A percentile compares a stretch with the other conserved stretches of the same genome.
Evolutionary conservation across 2,329 filamentous ascomycete species (phyloP).

Genomic region (Cercospora canescens): DNA sequence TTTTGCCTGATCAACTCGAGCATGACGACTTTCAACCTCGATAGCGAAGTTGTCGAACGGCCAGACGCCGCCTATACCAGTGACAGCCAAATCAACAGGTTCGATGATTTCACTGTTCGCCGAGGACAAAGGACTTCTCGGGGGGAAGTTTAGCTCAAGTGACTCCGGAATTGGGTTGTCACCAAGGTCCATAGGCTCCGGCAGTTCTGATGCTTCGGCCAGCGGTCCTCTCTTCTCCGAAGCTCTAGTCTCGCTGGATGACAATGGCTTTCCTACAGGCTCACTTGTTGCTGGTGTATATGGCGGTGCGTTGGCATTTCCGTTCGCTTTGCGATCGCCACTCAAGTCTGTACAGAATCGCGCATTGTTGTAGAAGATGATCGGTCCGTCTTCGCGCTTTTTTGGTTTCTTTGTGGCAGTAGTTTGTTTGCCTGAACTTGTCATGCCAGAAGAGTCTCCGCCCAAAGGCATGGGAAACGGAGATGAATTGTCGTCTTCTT

Average conservation of each 20-base stretch:
- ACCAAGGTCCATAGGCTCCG: constrained; percentile 39
- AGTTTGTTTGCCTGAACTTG: constrained; percentile 48
- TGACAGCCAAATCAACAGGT: constrained; percentile 45
- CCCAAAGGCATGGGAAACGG: constrained; percentile 26
- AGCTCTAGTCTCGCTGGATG: not conserved
- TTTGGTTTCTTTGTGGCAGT: constrained; percentile 43
- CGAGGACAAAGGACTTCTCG: constrained; percentile 29
- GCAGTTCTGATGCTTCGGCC: constrained; percentile 27
- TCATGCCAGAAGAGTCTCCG: constrained; percentile 44
- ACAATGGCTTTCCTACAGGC: constrained; percentile 23
- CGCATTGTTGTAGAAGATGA: constrained; percentile 81
- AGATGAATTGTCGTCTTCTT: constrained; percentile 36
- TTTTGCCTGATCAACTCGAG: constrained; percentile 19
- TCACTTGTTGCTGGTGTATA: constrained; percentile 22
- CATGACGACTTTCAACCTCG: constrained; percentile 45
- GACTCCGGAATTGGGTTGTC: constrained; percentile 38
- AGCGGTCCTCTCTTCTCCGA: constrained; percentile 38
- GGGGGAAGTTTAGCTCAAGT: constrained; percentile 41
- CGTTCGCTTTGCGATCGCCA: constrained; percentile 53
- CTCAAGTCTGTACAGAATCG: constrained; percentile 80
- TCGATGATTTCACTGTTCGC: constrained; percentile 17
- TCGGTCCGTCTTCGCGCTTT: constrained; percentile 66
- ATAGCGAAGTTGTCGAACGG: constrained; percentile 58
- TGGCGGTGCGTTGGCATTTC: constrained; percentile 19
- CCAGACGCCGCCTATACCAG: constrained; percentile 61